Base-by-base conservation (phyloP, 1,284 basidiomycete species). In the Inonotus hispidus region DNA sequence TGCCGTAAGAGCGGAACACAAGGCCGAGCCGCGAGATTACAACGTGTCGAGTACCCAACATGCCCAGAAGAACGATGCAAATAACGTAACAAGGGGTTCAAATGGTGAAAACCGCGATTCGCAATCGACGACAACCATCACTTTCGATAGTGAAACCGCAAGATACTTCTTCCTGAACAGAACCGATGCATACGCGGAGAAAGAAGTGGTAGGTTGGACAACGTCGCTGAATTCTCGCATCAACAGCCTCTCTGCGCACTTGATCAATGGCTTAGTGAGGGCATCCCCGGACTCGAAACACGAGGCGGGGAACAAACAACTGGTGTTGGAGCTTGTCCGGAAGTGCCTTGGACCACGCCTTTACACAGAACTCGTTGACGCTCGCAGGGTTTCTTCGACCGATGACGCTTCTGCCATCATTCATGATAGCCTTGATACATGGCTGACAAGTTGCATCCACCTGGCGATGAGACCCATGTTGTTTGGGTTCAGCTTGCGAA, bases 381-480 rank as follows among this genome's bases (percentile, higher is more conserved):
- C 53, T 27, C 13, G 32, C 16, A 14, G 23, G 19, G 25, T 13
- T 7, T 16, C 23, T 14, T 39, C 39, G 3, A 41, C 29, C 23
- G 23, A 45, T 29, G 50, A 59, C 19, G 50, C n/a, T 21, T 43
- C 27, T n/a, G 41, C 41, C 16, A 14, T 16, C 50, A 29, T 59
- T 16, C 58, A 59, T 27, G 58, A 59, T 25, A 50, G 47, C n/a
- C 38, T 50, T 27, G 47, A 59, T 41, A 25, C 39, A 13, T 59
- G 58, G 58, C 27, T 16, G 14, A 35, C 38, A 39, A 43, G 41
- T 21, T 53, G 47, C 25, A 16, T 59, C 10, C 39, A 53, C 29
- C 27, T 45, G 8, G 47, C 58, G 10, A 59, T 59, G 32, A 39
- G 45, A 21, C 35, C 50, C 27, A 37, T 53, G 38, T 38, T 59